These are phyloP conservation scores for Remersonia thermophila DNA, from an alignment of 2,329 filamentous ascomycete genomes.

Conservation along the genomic window DNA sequence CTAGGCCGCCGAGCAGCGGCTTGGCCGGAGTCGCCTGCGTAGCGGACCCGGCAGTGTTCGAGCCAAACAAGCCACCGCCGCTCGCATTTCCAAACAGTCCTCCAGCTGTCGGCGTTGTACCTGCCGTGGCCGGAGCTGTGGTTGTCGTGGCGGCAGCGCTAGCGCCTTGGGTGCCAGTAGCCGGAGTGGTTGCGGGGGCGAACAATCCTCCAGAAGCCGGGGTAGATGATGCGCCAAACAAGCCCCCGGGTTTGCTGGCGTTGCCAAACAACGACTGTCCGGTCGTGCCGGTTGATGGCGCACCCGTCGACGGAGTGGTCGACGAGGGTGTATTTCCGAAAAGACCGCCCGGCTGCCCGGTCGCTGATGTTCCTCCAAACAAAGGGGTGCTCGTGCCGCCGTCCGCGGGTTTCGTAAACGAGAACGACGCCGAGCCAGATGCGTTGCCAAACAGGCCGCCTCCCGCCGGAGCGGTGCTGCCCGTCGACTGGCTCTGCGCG, in stretches of 20 bases:
- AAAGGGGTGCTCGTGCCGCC: constrained; percentile 11
- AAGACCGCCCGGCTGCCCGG: constrained; percentile 17
- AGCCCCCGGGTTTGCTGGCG: constrained; percentile 10
- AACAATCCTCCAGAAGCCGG: constrained; percentile 6
- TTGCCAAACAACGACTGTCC: constrained; percentile 19
- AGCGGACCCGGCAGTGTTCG: constrained; percentile 4
- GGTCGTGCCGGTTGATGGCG: constrained; percentile 17
- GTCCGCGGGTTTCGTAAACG: constrained; percentile 13
- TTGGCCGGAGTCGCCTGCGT: constrained; percentile 33
- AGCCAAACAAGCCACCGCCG: constrained; percentile 4
- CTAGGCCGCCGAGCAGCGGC: constrained; percentile 31
- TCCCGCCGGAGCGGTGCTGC: constrained; percentile 14
- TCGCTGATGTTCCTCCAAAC: constrained; percentile 11
- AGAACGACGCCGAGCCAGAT: constrained; percentile 24
- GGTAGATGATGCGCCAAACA: constrained; percentile 12
- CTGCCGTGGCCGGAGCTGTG: constrained; percentile 1
- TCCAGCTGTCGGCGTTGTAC: constrained; percentile 5
- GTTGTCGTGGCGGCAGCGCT: constrained; percentile 4
- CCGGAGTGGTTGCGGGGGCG: constrained; percentile 10
- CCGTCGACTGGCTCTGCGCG: constrained; percentile 14
- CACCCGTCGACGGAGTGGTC: constrained; percentile 17
- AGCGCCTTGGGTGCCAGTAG: constrained; percentile 8
- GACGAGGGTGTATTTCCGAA: constrained; percentile 22
- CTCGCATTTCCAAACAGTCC: constrained; percentile 16
- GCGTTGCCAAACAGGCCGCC: constrained; percentile 16